Evolutionary conservation across 2,329 filamentous ascomycete species (phyloP), one percentile per base, ranked within the genome.

Genomic region (Alternaria brassicae): DNA sequence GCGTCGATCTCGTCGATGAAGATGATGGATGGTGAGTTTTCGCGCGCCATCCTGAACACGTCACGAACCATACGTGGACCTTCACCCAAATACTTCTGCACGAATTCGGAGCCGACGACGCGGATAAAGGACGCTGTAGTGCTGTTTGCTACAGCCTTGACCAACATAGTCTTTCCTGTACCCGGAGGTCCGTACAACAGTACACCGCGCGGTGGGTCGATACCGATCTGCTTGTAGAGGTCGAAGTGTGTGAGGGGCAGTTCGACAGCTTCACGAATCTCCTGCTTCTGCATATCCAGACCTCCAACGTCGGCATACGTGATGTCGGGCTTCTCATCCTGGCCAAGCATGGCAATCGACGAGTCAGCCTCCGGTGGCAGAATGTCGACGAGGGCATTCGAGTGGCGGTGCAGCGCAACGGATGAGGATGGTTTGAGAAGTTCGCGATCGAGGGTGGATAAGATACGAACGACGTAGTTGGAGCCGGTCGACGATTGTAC

Each of bases 1-100:
- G 95, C 95, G 77, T 99, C 95, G 71, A 99, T 97, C 80, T 99
- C 95, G 77, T 99, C 95, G 77, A 99, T 99, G 85, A 99, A 99
- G 81, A 99, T 99, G 79, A 99, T 99, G 59, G 93, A 91, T 0
- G 95, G 95, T 0, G 93, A 94, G 83, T 99, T 99, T 83, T 99
- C 95, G 63, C 95, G 90, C 36, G 95, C 95, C 95, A 99, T 99
- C 63, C 95, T 88, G 87, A 99, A 99, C 39, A 99, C 95, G 78
- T 99, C 95, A 74, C 95, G 92, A 53, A 99, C 95, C 95, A 99
- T 99, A 69, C 95, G 92, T 53, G 95, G 95, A 51, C 95, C 95
- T 79, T 99, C 95, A 78, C 95, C 95, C 2, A 99, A 86, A 74
- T 99, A 99, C 82, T 99, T 99, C 78, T 99, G 95, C 53, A 99